These are phyloP conservation scores for Tritrichomonas musculus DNA, from an alignment of 208 protist genomes.

Conservation along the genomic window DNA sequence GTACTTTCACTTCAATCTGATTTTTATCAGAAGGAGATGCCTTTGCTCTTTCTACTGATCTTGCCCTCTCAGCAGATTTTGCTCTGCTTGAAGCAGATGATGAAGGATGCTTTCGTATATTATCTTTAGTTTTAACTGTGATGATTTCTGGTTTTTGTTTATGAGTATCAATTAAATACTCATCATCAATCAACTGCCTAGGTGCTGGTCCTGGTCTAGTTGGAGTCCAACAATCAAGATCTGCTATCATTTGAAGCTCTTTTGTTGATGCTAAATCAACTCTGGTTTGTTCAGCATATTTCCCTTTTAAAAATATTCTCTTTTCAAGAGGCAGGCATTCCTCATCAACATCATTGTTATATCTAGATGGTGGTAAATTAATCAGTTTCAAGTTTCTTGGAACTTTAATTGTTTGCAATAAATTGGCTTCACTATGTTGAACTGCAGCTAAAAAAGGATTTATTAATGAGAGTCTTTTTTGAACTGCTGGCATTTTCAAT, in stretches of 20 bases:
- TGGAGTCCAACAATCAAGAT: neutral
- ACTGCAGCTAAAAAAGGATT: neutral
- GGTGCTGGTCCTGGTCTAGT: neutral
- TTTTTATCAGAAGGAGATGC: too few species aligned
- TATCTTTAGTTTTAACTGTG: too few species aligned
- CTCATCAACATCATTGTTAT: neutral
- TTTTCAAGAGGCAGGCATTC: neutral
- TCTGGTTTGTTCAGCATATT: neutral
- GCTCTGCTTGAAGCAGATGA: too few species aligned
- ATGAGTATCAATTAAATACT: too few species aligned
- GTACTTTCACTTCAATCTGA: too few species aligned
- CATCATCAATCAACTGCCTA: too few species aligned
- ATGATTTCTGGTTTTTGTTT: too few species aligned
- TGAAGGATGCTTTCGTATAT: too few species aligned
- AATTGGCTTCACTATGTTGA: neutral
- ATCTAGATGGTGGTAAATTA: neutral
- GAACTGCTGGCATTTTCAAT: neutral
- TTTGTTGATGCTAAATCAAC: neutral
- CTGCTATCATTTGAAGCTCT: neutral
- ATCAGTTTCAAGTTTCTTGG: neutral
- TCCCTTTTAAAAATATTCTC: neutral
- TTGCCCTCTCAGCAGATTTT: too few species aligned
- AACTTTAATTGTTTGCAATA: neutral
- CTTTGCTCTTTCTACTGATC: too few species aligned
- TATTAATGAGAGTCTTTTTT: neutral